Percentiles rank a stretch among this genome's conserved stretches.
Conservation (phyloP, 2,329 filamentous ascomycete genomes). For the Tolypocladium endophyticum region DNA sequence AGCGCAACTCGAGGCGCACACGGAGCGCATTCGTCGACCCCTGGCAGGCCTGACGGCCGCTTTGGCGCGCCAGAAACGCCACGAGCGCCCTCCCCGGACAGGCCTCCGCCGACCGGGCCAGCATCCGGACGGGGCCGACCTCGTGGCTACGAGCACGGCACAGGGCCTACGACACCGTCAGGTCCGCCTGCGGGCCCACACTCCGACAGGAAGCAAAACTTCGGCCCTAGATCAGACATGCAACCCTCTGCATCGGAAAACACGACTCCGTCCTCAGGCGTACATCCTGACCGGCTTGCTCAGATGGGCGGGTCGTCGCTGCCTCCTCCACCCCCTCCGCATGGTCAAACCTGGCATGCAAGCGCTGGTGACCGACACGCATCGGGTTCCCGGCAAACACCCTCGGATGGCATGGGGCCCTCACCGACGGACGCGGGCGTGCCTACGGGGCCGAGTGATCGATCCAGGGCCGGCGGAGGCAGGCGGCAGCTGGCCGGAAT, state of each 20-base stretch:
- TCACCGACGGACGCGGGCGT: constrained; percentile 16
- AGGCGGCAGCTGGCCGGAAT: constrained; percentile 48
- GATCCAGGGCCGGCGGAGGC: constrained; percentile 26
- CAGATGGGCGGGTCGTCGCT: constrained; percentile 26
- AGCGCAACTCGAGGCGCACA: constrained; percentile 27
- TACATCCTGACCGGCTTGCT: constrained; percentile 41
- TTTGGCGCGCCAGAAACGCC: constrained; percentile 28
- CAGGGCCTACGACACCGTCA: constrained; percentile 18
- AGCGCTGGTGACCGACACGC: constrained; percentile 19
- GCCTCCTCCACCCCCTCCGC: constrained; percentile 10
- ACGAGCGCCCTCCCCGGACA: constrained; percentile 35
- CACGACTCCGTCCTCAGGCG: constrained; percentile 17
- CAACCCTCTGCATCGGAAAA: constrained; percentile 13
- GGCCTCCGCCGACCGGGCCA: constrained; percentile 41
- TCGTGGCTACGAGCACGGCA: constrained; percentile 28
- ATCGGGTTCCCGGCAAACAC: constrained; percentile 12
- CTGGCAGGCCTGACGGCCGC: constrained; percentile 30
- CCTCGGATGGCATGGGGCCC: constrained; percentile 6
- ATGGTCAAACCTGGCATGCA: constrained; percentile 18
- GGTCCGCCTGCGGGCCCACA: constrained; percentile 18
- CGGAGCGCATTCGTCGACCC: constrained; percentile 22
- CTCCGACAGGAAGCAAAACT: constrained; percentile 31
- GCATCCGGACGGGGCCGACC: constrained; percentile 37
- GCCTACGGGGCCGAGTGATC: constrained; percentile 26
- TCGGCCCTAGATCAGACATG: constrained; percentile 15